phyloP scores from a whole-genome alignment of 768 basidiomycete species.

The Tylopilus subfusipes region DNA sequence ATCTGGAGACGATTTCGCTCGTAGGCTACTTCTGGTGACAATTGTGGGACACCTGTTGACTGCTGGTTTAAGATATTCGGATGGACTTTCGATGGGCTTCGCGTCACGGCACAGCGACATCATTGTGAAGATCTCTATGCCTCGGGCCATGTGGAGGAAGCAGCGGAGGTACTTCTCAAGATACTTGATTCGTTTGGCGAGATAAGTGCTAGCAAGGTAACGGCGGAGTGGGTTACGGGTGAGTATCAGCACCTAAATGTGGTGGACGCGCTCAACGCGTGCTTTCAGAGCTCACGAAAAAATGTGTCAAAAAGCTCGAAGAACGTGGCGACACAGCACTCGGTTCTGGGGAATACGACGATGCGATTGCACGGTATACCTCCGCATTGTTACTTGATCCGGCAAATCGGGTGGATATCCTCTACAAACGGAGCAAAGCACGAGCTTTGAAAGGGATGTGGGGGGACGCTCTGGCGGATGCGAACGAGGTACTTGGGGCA shows the following conservation, averaged over 20 bases:
- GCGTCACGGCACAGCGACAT: too few relatives aligned
- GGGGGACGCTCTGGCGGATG: not conserved
- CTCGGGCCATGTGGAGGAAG: not conserved
- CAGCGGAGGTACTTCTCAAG: too few relatives aligned
- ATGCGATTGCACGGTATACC: not conserved
- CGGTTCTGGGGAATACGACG: not conserved
- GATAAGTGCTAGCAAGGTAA: not conserved
- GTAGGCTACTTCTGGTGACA: not conserved
- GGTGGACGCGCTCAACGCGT: not conserved
- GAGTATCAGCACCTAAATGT: not conserved
- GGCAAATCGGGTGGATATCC: not conserved
- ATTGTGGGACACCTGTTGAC: not conserved
- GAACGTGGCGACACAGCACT: not conserved
- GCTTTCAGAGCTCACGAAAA: not conserved
- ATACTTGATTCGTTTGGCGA: too few relatives aligned
- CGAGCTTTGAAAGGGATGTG: not conserved
- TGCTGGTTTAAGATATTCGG: slow-evolving; percentile 1
- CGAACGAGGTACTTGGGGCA: not conserved
- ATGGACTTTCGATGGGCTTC: slow-evolving; percentile 5
- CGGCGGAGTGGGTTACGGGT: not conserved
- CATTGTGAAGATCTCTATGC: not conserved
- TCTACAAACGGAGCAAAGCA: not conserved
- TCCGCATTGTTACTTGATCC: not conserved
- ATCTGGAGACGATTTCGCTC: not conserved
- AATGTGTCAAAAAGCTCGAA: not conserved